Evolutionary conservation across 2,329 filamentous ascomycete genomes (phyloP), one percentile per base, ranked within the genome.

Genomic region (Penicillium sp.): DNA sequence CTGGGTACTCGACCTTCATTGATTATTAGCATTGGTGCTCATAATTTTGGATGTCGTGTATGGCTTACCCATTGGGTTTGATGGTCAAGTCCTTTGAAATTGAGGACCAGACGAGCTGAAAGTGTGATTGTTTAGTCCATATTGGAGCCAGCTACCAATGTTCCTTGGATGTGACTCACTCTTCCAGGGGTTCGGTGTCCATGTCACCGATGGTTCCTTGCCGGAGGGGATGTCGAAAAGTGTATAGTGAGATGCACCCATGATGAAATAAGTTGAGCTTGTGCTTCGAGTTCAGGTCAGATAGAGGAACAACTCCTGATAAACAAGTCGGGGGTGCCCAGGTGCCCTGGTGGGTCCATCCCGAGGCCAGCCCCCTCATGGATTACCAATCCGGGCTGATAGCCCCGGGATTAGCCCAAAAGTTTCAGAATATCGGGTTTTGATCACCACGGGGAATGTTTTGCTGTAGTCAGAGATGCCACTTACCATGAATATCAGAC

Each of bases 171-270:
- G 32, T 18, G 29, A 68, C 70, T 63, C 72, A 87, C 86, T 84
- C 73, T 88, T 90, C 87, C 86, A 90, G 0, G 87, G 83, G 67
- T 90, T 91, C 43, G 83, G 73, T 1, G 86, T 87, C 88, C 88
- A 90, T 38, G 55, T 58, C 5, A n/a, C 39, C 4, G 34, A 47
- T 11, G 43, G 49, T 2, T 34, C 22, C 36, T 31, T 52, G 36
- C 49, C 45, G 8, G 43, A 22, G 7, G 38, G 42, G 24, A 52
- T n/a, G 16, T 52, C 49, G 16, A 32, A 47, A 11, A 52, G 43
- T 1, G 16, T 32, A 13, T 52, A 52, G 18, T 52, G 43, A 13
- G 21, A 32, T 22, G 43, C 14, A 21, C 34, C 14, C 49, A 52
- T 52, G 8, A 11, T 45, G n/a, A 10, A 5, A 42, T 22, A 4